These are phyloP conservation scores for Blumeriella jaapii DNA, from an alignment of 2,329 filamentous ascomycete species.

Conservation along the genomic window DNA sequence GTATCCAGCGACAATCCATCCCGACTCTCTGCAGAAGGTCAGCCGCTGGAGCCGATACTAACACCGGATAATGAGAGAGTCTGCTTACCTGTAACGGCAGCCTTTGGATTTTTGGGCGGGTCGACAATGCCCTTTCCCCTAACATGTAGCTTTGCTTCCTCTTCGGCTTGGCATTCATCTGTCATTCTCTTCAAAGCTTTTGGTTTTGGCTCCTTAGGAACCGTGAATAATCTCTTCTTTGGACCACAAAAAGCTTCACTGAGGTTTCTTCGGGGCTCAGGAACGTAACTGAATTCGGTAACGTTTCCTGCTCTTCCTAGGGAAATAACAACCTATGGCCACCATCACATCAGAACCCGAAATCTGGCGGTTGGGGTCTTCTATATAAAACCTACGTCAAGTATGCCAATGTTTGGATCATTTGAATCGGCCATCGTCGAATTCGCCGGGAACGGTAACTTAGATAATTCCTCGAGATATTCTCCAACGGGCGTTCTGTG, in stretches of 20 bases:
- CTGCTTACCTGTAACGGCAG: too few species aligned
- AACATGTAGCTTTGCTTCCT: neutral
- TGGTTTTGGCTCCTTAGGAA: slow-evolving; percentile 7
- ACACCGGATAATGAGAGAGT: too few species aligned
- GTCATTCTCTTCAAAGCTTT: neutral
- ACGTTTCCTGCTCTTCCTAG: slow-evolving; percentile 6
- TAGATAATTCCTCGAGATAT: slow-evolving; percentile 10
- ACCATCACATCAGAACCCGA: neutral
- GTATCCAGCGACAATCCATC: too few species aligned
- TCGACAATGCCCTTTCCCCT: too few species aligned
- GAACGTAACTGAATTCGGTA: neutral
- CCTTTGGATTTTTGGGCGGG: too few species aligned
- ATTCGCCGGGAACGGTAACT: slow-evolving; percentile 4
- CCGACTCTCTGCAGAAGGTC: too few species aligned
- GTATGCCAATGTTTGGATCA: slow-evolving; percentile 5
- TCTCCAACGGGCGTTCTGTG: slow-evolving; percentile 11
- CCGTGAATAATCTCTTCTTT: slow-evolving; percentile 1
- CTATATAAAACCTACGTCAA: slow-evolving; percentile 11
- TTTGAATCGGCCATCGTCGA: neutral
- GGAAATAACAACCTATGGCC: slow-evolving; percentile 6
- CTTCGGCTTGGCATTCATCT: slow-evolving; percentile 1
- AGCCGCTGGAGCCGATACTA: too few species aligned
- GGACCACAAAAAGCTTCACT: slow-evolving; percentile 3
- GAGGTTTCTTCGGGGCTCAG: slow-evolving; percentile 6
- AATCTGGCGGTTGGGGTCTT: neutral